Evolutionary conservation across 495 filamentous ascomycete species (phyloP), one percentile per base, ranked within the genome.

Genomic region (Xylona heveae): DNA sequence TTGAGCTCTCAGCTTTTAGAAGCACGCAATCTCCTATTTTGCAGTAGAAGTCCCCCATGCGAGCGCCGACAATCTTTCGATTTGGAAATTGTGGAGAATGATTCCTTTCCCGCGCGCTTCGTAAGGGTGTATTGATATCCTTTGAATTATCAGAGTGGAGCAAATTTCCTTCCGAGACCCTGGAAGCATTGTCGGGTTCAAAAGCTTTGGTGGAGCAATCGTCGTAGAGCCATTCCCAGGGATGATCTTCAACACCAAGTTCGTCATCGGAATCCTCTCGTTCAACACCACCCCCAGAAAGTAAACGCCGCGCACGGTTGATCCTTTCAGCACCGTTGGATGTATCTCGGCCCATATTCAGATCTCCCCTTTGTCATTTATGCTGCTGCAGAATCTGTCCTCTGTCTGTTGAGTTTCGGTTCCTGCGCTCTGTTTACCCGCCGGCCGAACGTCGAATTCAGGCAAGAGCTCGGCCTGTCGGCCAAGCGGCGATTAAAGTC

Each of bases 261-360:
- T 93, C 85, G 42, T 93, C 83, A 55, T 94, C 85, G 8, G 81
- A 91, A 47, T 90, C 81, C 34, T 90, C 82, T 37, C 79, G 63
- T 9, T 60, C 50, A n/a, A 85, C 55, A 14, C 66, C 74, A 16
- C 70, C 68, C 35, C 61, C 63, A 30, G 63, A 62, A 35, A 82
- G 64, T 44, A 64, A 71, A 45, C 66, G 57, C 30, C 66, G 66
- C 16, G 73, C 71, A 3, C 54, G 58, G 37, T 59, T 50, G 7
- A 37, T 41, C 17, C 29, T 38, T n/a, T n/a, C n/a, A n/a, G n/a
- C n/a, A n/a, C n/a, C n/a, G n/a, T n/a, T n/a, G n/a, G n/a, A n/a
- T n/a, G n/a, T n/a, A n/a, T n/a, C n/a, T n/a, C n/a, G n/a, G n/a
- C n/a, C n/a, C n/a, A n/a, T n/a, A n/a, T n/a, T n/a, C n/a, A n/a